These are phyloP conservation scores for Starmerella floricola DNA, from an alignment of 805 yeast genomes.

Conservation along the genomic window DNA sequence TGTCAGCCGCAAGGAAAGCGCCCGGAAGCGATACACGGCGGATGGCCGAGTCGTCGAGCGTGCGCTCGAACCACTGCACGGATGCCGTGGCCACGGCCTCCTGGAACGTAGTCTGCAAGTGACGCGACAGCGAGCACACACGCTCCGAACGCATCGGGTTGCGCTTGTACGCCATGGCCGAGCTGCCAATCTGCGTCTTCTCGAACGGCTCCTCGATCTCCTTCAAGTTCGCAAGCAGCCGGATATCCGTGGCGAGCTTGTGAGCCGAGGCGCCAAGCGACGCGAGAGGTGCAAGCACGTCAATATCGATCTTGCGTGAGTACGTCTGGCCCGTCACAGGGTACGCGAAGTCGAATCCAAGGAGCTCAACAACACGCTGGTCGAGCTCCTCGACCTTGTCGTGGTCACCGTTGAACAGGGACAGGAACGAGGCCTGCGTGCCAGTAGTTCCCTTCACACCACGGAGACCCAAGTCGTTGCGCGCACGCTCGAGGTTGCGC, in stretches of 20 bases:
- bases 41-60: constrained; percentile 94
- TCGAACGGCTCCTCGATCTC: constrained; percentile 98
- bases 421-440: constrained; percentile 91
- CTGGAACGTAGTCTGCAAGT: constrained; percentile 76
- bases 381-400: constrained; percentile 91
- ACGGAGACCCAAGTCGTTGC: constrained; percentile 90
- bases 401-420: constrained; percentile 93
- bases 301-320: constrained; percentile 94
- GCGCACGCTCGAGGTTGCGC: constrained; percentile 88
- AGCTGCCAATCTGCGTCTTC: constrained; percentile 94
- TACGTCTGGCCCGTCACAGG: constrained; percentile 99
- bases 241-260: constrained; percentile 93
- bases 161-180: constrained; percentile 99
- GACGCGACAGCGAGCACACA: constrained; percentile 96
- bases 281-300: constrained; percentile 80
- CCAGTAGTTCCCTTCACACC: constrained; percentile 99
- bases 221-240: constrained; percentile 90
- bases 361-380: constrained; percentile 78
- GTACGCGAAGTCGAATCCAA: constrained; percentile 89
- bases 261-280: constrained; percentile 94
- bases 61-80: constrained; percentile 99
- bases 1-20: constrained; percentile 93
- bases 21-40: constrained; percentile 94
- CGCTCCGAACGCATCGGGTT: constrained; percentile 99
- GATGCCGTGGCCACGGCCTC: constrained; percentile 96